phyloP scores from a whole-genome alignment of 2,329 filamentous ascomycete species.

The Huntiella abstrusa region DNA sequence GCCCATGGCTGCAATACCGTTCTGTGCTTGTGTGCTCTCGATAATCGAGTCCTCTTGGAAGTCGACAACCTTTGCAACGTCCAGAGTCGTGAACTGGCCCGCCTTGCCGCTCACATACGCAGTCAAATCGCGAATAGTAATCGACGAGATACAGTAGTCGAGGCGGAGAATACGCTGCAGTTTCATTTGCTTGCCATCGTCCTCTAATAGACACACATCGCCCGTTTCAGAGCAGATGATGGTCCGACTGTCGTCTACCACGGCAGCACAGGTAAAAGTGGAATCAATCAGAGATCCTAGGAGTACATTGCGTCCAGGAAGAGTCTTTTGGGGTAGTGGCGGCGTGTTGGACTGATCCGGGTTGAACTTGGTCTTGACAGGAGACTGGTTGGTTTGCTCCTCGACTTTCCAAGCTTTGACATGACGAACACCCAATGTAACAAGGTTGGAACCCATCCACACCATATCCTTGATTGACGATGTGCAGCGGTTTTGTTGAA shows the following conservation, averaged over 20 bases:
- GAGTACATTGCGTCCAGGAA: slow-evolving; percentile 74
- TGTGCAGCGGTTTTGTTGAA: slow-evolving; percentile 82
- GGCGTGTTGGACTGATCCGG: slow-evolving; percentile 16
- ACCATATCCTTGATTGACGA: slow-evolving; percentile 69
- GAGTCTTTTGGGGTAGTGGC: slow-evolving; percentile 32
- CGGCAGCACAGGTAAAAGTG: slow-evolving; percentile 61
- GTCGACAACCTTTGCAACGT: slow-evolving; percentile 30
- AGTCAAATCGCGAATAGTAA: slow-evolving; percentile 38
- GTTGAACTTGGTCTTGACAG: slow-evolving; percentile 39
- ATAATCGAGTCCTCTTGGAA: slow-evolving; percentile 22
- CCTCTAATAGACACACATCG: slow-evolving; percentile 74
- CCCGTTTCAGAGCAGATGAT: slow-evolving; percentile 77
- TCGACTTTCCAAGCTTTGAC: slow-evolving; percentile 86
- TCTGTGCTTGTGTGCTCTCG: slow-evolving; percentile 20
- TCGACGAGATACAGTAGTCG: slow-evolving; percentile 49
- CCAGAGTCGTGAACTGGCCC: slow-evolving; percentile 36
- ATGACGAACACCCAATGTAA: slow-evolving; percentile 80
- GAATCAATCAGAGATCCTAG: slow-evolving; percentile 65
- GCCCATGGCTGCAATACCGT: slow-evolving; percentile 46
- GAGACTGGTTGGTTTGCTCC: slow-evolving; percentile 39
- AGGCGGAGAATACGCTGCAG: slow-evolving; percentile 47
- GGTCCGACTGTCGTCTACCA: slow-evolving; percentile 53
- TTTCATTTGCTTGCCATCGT: slow-evolving; percentile 52
- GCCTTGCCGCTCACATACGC: slow-evolving; percentile 53
- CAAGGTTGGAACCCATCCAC: slow-evolving; percentile 69